Base-by-base conservation (phyloP, 164 flowering plant species). In the Piper betle region DNA sequence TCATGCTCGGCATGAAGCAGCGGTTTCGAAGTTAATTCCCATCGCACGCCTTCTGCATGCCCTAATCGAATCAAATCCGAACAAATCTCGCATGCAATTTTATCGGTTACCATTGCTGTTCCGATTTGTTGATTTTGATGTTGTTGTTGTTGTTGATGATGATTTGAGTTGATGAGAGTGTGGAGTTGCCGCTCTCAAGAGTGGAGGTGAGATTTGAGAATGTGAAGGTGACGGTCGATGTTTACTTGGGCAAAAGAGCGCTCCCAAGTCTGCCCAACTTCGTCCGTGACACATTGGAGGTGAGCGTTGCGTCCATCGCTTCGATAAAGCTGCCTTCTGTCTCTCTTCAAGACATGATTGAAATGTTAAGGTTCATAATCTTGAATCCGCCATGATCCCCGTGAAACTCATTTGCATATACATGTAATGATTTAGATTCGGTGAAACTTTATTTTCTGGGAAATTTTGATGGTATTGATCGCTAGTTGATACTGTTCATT, bases 171-270 rank as follows among this genome's bases (percentile, higher is more conserved):
- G n/a, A n/a, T n/a, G n/a, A n/a, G 55, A 91, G 97, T 60, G 96
- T 79, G 9, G 98, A 92, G 57, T 43, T 91, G 73, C 77, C 81
- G 61, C 62, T 84, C 19, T 91, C 96, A 1, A 80, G 70, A 10
- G 81, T 91, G 18, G 98, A 91, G 69, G 91, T 91, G 43, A 75
- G 96, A 64, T 91, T 77, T 56, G 74, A 84, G 80, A 68, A 82
- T 57, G 52, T 88, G 62, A 74, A 69, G 4, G 71, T 91, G 13
- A 56, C 58, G 4, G 96, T 92, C 0, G 63, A 88, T 42, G 89
- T 86, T 54, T 76, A 85, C 68, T 58, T 69, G 2, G 96, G 88
- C 0, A 62, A 74, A 13, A 88, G 98, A 77, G 91, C 98, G 50
- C 74, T 91, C 75, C 98, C 98, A 13, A 87, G 96, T 38, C 67